These are phyloP conservation scores for Coniochaeta sp. DNA, from an alignment of 2,329 filamentous ascomycete species.

Conservation along the genomic window DNA sequence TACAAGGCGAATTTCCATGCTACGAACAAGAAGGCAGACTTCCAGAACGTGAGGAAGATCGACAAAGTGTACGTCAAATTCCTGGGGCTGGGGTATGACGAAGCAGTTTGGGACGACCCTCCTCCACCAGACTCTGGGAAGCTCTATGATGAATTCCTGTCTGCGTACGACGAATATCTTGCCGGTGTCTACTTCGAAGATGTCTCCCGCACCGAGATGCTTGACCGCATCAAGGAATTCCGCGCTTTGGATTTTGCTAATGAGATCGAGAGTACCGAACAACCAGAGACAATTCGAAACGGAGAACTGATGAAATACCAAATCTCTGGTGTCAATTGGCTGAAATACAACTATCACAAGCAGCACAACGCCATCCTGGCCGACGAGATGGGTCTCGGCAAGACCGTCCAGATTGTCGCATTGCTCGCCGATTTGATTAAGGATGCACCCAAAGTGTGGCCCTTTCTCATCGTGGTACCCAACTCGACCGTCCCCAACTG, in stretches of 20 bases:
- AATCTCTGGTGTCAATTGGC: constrained; percentile 88
- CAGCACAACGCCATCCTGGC: constrained; percentile 84
- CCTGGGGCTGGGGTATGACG: constrained; percentile 84
- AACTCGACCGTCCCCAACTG: constrained; percentile 97
- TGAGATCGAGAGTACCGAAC: constrained; percentile 59
- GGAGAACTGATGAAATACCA: constrained; percentile 92
- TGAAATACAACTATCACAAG: constrained; percentile 81
- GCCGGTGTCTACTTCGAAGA: constrained; percentile 63
- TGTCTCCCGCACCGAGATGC: constrained; percentile 52
- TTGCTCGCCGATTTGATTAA: constrained; percentile 69
- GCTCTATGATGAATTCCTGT: constrained; percentile 71
- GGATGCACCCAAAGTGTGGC: constrained; percentile 68
- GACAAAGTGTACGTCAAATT: constrained; percentile 78
- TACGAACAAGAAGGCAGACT: constrained; percentile 60
- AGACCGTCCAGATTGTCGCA: constrained; percentile 88
- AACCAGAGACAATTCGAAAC: constrained; percentile 66
- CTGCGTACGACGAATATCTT: constrained; percentile 82
- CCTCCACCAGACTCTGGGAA: constrained; percentile 57
- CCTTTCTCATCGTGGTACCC: constrained; percentile 87
- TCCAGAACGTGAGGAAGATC: constrained; percentile 65
- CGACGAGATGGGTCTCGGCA: constrained; percentile 97
- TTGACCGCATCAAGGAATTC: constrained; percentile 60
- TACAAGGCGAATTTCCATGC: constrained; percentile 41
- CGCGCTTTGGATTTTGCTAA: constrained; percentile 58
- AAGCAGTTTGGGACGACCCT: constrained; percentile 82